These are phyloP conservation scores for Lanzia echinophila DNA, from an alignment of 2,329 filamentous ascomycete species.

Conservation along the genomic window DNA sequence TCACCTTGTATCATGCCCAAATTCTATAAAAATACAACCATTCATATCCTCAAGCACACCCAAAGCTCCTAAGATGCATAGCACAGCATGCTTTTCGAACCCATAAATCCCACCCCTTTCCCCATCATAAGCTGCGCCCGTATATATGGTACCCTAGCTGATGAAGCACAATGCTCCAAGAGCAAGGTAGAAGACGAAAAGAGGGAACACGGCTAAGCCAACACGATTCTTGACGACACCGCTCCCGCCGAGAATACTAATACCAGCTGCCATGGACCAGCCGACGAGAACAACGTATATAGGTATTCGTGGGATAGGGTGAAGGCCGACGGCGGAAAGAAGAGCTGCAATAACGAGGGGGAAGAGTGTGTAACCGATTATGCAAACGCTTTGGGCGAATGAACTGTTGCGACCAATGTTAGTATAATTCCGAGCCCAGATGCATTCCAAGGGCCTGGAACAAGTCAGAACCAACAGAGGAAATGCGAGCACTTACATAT, in stretches of 20 bases:
- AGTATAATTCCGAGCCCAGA: too few relatives aligned
- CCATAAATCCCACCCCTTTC: too few relatives aligned
- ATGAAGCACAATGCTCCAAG: constrained; percentile 12
- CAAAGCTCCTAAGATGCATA: too few relatives aligned
- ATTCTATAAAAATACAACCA: too few relatives aligned
- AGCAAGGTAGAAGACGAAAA: constrained; percentile 14
- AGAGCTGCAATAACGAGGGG: constrained; percentile 89
- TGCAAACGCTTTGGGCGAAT: constrained; percentile 94
- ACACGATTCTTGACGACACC: constrained; percentile 15
- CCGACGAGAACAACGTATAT: constrained; percentile 82
- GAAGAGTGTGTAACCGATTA: constrained; percentile 97
- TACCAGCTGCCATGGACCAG: constrained; percentile 84
- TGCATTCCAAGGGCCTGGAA: too few relatives aligned
- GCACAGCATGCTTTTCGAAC: too few relatives aligned
- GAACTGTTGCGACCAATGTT: constrained; percentile 51
- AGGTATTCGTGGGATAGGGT: constrained; percentile 76
- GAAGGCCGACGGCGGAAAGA: constrained; percentile 75
- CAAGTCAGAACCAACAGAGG: background rate
- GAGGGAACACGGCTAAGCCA: constrained; percentile 12
- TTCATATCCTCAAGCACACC: too few relatives aligned
- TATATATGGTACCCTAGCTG: background rate
- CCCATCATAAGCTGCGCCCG: too few relatives aligned
- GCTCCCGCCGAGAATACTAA: constrained; percentile 14
- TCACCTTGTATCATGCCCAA: too few relatives aligned
- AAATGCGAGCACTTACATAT: constrained; percentile 64